Evolutionary conservation across 805 yeast genomes (phyloP).

Genomic region (Yarrowia sp.): DNA sequence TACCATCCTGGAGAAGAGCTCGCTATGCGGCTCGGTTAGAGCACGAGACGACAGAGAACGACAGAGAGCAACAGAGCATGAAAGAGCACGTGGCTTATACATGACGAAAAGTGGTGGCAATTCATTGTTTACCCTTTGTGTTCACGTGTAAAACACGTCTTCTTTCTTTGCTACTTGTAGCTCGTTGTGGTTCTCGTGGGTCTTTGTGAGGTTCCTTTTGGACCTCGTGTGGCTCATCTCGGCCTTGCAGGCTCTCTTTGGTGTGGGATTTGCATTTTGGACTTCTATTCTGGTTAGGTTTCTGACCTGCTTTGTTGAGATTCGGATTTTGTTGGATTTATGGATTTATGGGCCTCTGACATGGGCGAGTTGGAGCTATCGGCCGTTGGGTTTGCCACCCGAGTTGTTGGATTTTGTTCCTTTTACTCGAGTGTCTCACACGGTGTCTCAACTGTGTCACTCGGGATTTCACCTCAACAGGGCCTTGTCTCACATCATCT

Average conservation of each 20-base stretch:
- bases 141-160: not conserved
- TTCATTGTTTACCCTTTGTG: not conserved
- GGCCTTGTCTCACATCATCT: not conserved
- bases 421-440: not conserved
- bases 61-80: too few relatives aligned
- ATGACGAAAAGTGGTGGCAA: not conserved
- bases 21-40: slow-evolving; percentile 1
- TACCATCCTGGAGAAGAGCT: slow-evolving; percentile 1
- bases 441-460: not conserved
- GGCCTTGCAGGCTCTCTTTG: too few relatives aligned
- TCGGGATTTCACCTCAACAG: not conserved
- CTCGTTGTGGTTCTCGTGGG: too few relatives aligned
- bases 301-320: not conserved
- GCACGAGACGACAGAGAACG: too few relatives aligned
- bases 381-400: not conserved
- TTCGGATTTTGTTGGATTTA: not conserved
- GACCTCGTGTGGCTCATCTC: too few relatives aligned
- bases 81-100: not conserved
- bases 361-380: not conserved
- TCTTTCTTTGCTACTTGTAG: too few relatives aligned
- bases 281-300: not conserved
- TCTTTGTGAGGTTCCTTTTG: not conserved
- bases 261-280: too few relatives aligned
- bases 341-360: not conserved
- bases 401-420: not conserved